Percentiles rank a stretch among this genome's conserved stretches.
Evolutionary conservation across 345 rosid species (phyloP).

Genomic region (Punica granatum): DNA sequence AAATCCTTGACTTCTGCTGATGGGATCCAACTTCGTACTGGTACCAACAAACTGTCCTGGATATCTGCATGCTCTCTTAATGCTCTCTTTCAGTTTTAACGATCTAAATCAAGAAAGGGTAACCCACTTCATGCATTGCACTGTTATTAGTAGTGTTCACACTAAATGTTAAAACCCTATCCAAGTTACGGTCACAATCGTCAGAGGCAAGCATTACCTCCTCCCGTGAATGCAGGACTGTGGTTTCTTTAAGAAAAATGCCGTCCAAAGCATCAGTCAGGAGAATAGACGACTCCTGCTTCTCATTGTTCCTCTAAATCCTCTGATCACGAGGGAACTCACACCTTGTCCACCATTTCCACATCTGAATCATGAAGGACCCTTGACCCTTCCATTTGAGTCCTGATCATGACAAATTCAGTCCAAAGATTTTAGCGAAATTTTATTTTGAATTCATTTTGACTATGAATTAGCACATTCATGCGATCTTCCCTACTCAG

Average conservation of each 20-base stretch:
- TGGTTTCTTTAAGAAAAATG: not conserved
- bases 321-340: slow-evolving; percentile 59
- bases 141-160: not conserved
- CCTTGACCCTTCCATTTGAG: slow-evolving; percentile 68
- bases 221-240: not conserved
- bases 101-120: not conserved
- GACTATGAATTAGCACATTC: not conserved
- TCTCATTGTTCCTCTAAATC: slow-evolving; percentile 69
- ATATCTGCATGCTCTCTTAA: not conserved
- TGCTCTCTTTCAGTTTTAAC: not conserved
- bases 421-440: not conserved
- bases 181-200: slow-evolving; percentile 16
- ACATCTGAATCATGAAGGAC: slow-evolving; percentile 66
- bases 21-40: not conserved
- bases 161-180: not conserved
- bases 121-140: not conserved
- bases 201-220: slow-evolving; percentile 13
- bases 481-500: not conserved
- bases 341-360: slow-evolving; percentile 62
- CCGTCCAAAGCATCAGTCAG: slow-evolving; percentile 59
- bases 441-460: not conserved
- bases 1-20: not conserved
- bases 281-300: slow-evolving; percentile 54
- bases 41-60: not conserved
- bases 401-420: slow-evolving; percentile 26